These are phyloP conservation scores for Microcyclospora pomicola DNA, from an alignment of 2,329 filamentous ascomycete genomes.

Conservation along the genomic window DNA sequence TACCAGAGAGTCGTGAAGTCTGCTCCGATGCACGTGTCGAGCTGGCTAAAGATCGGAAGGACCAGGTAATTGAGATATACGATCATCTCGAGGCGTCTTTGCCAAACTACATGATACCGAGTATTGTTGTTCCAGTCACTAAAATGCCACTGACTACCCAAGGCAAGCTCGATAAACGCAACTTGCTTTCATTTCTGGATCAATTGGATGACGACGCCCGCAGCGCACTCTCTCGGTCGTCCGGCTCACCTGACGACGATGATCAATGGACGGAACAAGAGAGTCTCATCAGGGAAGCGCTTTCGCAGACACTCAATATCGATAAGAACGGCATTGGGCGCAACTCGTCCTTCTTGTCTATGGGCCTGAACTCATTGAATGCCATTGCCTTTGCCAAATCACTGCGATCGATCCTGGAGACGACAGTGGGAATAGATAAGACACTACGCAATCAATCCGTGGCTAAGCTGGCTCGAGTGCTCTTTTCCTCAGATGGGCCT, in stretches of 20 bases:
- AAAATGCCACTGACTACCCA: slow-evolving; percentile 57
- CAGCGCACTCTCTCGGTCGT: slow-evolving; percentile 23
- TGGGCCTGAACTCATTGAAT: slow-evolving; percentile 73
- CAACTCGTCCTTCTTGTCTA: slow-evolving; percentile 59
- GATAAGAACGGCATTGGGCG: slow-evolving; percentile 37
- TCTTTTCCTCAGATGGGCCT: slow-evolving; percentile 4
- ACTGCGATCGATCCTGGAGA: slow-evolving; percentile 37
- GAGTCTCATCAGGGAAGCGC: slow-evolving; percentile 36
- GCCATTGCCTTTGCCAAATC: slow-evolving; percentile 55
- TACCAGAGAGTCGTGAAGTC: slow-evolving; percentile 25
- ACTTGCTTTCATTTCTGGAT: slow-evolving; percentile 27
- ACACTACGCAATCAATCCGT: slow-evolving; percentile 57
- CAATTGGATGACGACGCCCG: slow-evolving; percentile 35
- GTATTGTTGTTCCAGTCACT: slow-evolving; percentile 55
- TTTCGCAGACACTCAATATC: slow-evolving; percentile 40
- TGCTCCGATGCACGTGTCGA: not conserved
- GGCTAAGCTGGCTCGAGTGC: slow-evolving; percentile 40
- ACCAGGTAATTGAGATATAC: slow-evolving; percentile 33
- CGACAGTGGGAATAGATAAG: slow-evolving; percentile 48
- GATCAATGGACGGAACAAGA: slow-evolving; percentile 44
- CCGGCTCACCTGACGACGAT: slow-evolving; percentile 22
- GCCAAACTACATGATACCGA: slow-evolving; percentile 68
- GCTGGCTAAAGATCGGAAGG: not conserved
- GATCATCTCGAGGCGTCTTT: slow-evolving; percentile 41
- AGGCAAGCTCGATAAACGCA: slow-evolving; percentile 57